phyloP scores from a whole-genome alignment of 2,329 filamentous ascomycete genomes.

The Fusarium clavum region DNA sequence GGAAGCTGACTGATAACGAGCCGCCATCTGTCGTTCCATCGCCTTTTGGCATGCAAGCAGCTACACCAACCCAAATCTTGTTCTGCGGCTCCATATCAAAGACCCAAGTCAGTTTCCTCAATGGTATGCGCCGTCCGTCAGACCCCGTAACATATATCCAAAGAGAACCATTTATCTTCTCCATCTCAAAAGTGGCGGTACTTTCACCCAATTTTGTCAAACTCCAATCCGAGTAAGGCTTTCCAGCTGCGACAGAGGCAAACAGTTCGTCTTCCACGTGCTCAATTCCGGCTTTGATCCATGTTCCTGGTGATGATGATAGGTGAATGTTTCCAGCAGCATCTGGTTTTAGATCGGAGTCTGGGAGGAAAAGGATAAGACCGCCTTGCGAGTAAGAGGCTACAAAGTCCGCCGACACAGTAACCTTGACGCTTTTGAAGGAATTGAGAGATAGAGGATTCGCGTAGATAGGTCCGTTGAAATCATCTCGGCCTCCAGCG shows the following conservation, averaged over 20 bases:
- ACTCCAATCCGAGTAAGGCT: constrained; percentile 10
- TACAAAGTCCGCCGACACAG: background rate
- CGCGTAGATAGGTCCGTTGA: constrained; percentile 1
- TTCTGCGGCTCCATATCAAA: background rate
- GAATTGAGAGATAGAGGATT: background rate
- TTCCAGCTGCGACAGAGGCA: background rate
- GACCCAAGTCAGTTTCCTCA: constrained; percentile 13
- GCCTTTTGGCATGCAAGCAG: constrained; percentile 11
- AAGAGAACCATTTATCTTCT: constrained; percentile 1
- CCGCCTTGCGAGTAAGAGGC: constrained; percentile 2
- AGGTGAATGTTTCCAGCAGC: background rate
- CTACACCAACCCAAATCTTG: background rate
- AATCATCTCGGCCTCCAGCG: constrained; percentile 11
- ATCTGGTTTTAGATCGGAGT: background rate
- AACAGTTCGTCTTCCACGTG: background rate
- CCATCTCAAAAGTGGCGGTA: background rate
- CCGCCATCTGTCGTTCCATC: background rate
- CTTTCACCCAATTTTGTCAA: background rate
- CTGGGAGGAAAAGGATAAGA: constrained; percentile 2
- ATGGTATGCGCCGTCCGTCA: background rate
- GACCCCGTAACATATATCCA: background rate
- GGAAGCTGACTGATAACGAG: background rate
- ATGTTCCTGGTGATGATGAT: background rate
- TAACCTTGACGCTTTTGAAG: background rate
- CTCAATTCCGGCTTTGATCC: constrained; percentile 11